These are phyloP conservation scores for Teratosphaeria nubilosa DNA, from an alignment of 2,329 filamentous ascomycete genomes.

Conservation along the genomic window DNA sequence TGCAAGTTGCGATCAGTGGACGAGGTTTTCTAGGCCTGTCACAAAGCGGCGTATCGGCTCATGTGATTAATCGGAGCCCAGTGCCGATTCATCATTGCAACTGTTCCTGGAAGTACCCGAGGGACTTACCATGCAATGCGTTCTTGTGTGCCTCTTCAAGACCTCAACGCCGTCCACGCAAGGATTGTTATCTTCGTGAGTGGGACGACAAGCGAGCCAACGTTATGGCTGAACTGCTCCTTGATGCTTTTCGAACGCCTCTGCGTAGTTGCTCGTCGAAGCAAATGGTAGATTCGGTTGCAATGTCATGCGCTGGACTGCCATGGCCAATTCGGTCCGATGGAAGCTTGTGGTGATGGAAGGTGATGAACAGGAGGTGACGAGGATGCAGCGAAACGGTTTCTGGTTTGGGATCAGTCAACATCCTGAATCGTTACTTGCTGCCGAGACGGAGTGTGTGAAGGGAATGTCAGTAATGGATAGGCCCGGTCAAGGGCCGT, in stretches of 20 bases:
- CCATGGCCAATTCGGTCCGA: background rate
- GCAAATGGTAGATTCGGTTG: background rate
- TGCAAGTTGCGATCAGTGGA: conserved; percentile 27
- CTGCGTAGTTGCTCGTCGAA: background rate
- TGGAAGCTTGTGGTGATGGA: background rate
- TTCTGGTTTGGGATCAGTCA: background rate
- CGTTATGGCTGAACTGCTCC: background rate
- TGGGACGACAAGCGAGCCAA: background rate
- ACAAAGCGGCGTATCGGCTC: conserved; percentile 28
- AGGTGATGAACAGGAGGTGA: background rate
- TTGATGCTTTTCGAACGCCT: background rate
- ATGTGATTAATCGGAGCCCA: conserved; percentile 28
- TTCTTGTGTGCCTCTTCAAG: background rate
- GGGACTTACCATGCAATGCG: background rate
- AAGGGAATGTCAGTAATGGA: background rate
- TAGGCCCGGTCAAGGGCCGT: conserved; percentile 28
- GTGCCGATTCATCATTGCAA: conserved; percentile 27
- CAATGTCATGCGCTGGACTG: background rate
- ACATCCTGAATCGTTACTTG: background rate
- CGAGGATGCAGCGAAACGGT: background rate
- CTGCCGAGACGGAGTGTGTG: background rate
- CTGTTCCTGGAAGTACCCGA: background rate
- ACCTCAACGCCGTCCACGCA: background rate
- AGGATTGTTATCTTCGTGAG: background rate
- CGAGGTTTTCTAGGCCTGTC: conserved; percentile 37